Percentiles rank a stretch among this genome's conserved stretches.
These are phyloP conservation scores for Lentinula detonsa DNA, from an alignment of 768 basidiomycete genomes.

Conservation along the genomic window DNA sequence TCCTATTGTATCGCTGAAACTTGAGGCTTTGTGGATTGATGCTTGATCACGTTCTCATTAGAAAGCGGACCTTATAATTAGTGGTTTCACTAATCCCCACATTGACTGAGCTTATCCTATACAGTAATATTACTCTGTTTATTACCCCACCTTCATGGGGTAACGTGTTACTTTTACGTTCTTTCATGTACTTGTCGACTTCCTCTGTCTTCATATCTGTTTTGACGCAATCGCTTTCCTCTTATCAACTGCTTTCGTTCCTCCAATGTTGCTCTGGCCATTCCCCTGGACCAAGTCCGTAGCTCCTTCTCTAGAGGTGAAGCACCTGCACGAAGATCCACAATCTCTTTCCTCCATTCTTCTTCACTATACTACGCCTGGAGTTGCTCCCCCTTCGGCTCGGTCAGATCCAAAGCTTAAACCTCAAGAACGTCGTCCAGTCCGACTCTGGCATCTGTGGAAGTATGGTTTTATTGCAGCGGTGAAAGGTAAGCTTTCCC, in stretches of 20 bases:
- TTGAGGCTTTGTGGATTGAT: not conserved
- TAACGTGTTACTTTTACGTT: not conserved
- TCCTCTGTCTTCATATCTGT: not conserved
- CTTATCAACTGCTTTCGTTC: not conserved
- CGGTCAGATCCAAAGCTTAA: conserved; percentile 67
- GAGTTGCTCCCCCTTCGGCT: conserved; percentile 66
- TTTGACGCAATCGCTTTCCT: not conserved
- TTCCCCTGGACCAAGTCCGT: conserved; percentile 6
- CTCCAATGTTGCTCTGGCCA: conserved; percentile 1
- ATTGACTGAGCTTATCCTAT: not conserved
- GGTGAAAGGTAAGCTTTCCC: conserved; percentile 47
- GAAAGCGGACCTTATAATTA: not conserved
- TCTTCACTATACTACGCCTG: conserved; percentile 60
- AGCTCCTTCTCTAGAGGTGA: not conserved
- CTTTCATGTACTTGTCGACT: not conserved
- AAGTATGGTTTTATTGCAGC: conserved; percentile 63
- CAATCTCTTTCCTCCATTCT: conserved; percentile 27
- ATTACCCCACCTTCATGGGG: not conserved
- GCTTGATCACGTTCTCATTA: not conserved
- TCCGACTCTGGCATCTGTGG: conserved; percentile 68
- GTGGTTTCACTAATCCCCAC: not conserved
- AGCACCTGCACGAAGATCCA: conserved; percentile 1
- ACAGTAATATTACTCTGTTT: not conserved
- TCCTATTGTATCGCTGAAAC: not conserved
- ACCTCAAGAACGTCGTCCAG: conserved; percentile 43